Percentiles rank a stretch among this genome's conserved stretches.
phyloP scores from a whole-genome alignment of 2,329 filamentous ascomycete species.

The Penicillium hesseltinei region DNA sequence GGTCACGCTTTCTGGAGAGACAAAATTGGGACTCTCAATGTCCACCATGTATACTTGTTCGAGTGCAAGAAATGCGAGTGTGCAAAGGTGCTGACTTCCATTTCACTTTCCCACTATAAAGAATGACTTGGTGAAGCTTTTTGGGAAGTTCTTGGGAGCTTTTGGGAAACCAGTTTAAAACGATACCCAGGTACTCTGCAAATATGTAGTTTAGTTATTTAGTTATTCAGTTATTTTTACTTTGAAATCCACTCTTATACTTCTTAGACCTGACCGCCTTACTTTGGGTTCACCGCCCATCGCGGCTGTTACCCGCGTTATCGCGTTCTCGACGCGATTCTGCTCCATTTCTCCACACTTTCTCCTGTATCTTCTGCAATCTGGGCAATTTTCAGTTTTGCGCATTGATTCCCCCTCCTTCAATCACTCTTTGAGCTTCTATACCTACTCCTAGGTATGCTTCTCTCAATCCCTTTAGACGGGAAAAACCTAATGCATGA shows the following conservation, averaged over 20 bases:
- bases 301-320: not conserved
- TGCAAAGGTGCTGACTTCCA: not conserved
- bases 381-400: not conserved
- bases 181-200: constrained; percentile 1
- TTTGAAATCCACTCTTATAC: not conserved
- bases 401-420: not conserved
- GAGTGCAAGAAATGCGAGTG: not conserved
- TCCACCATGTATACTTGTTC: not conserved
- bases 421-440: not conserved
- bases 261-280: not conserved
- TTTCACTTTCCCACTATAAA: not conserved
- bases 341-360: constrained; percentile 4
- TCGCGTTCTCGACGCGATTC: constrained; percentile 11
- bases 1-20: too few species aligned
- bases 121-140: not conserved
- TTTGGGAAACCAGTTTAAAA: not conserved
- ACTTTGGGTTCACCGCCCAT: not conserved
- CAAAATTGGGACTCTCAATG: not conserved
- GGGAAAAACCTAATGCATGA: not conserved
- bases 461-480: not conserved
- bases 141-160: not conserved
- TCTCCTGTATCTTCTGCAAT: not conserved
- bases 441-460: not conserved
- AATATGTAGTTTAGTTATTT: constrained; percentile 3
- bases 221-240: too few species aligned